Base-by-base conservation (phyloP, 345 rosid genomes). In the Punica granatum region DNA sequence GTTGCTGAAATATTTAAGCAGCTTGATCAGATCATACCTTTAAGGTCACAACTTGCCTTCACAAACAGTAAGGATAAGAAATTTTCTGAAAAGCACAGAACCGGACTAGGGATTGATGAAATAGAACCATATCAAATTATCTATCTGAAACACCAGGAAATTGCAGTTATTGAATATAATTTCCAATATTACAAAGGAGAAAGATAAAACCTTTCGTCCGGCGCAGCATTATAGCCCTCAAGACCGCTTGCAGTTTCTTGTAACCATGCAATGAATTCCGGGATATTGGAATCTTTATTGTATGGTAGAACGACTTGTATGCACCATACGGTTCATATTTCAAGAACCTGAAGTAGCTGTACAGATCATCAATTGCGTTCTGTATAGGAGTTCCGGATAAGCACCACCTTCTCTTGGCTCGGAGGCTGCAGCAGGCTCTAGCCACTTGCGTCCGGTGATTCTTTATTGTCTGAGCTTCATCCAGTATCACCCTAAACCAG, bases 401-500 rank as follows among this genome's bases (percentile, higher is more conserved):
- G 83, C 98, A 93, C 98, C 98, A 93, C 71, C 98, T 87, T 70
- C 80, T 86, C 75, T 87, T 90, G 72, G 98, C 97, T 72, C 92
- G 92, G 74, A 93, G 98, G 70, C 92, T 88, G 73, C 90, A 88
- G 76, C 96, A 93, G 62, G 98, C 98, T 80, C 97, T 86, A 70
- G 98, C 94, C 62, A 90, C 98, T 83, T 88, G 98, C 26, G 98
- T 93, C 69, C 97, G 80, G 71, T 93, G 97, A 78, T 93, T 94
- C 75, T 94, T 93, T 69, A 93, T 93, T n/a, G 96, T 91, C 78
- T 94, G 99, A 72, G 99, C 99, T 79, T 94, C 99, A 85, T 94
- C 97, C 60, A 91, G 83, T 65, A 94, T 80, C 72, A 93, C 90
- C 83, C 98, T 81, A 67, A 73, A 74, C 97, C 97, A 94, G 67